These are phyloP conservation scores for Tuber indicum DNA, from an alignment of 495 filamentous ascomycete genomes.

Conservation along the genomic window DNA sequence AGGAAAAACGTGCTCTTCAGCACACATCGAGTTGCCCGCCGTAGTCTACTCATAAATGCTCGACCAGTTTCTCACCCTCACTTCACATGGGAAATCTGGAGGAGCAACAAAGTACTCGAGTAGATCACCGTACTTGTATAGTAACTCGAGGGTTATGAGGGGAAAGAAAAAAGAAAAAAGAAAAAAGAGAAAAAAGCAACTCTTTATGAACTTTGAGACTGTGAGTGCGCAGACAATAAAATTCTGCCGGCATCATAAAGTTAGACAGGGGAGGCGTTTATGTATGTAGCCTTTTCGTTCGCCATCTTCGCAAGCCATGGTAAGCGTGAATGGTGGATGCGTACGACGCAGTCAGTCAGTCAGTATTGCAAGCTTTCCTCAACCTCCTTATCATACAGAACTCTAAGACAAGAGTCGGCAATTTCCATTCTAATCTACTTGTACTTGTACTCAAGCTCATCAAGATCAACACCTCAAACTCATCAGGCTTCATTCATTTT, in stretches of 20 bases:
- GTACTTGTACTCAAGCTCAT: not conserved
- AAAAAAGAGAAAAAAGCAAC: not conserved
- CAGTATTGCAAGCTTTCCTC: not conserved
- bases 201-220: not conserved
- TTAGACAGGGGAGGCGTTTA: not conserved
- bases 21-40: not conserved
- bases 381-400: not conserved
- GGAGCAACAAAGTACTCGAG: not conserved
- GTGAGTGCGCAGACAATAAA: not conserved
- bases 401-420: not conserved
- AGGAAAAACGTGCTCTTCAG: constrained; percentile 1
- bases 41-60: not conserved
- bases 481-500: not conserved
- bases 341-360: not conserved
- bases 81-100: not conserved
- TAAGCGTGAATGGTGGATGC: constrained; percentile 1
- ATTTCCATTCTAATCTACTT: constrained; percentile 3
- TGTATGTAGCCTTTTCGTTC: not conserved
- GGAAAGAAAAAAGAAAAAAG: not conserved
- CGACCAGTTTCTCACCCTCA: not conserved
- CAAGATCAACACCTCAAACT: not conserved
- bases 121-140: no score
- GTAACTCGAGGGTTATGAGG: not conserved
- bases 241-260: not conserved
- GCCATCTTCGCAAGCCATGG: constrained; percentile 6